phyloP scores from a whole-genome alignment of 805 yeast genomes.

The Kregervanrija delftensis region DNA sequence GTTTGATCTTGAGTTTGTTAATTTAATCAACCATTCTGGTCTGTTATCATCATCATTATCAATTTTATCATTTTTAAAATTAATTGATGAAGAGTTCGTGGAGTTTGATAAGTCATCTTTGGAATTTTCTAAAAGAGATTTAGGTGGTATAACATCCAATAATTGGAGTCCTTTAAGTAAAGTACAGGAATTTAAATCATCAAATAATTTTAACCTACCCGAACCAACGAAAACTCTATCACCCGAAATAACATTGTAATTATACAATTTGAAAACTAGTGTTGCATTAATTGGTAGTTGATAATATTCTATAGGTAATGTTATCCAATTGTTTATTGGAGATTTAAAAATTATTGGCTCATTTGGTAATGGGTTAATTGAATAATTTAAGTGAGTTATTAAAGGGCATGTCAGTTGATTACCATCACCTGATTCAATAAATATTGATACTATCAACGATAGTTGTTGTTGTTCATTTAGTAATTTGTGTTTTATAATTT shows the following conservation, averaged over 20 bases:
- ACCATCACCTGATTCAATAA: conserved; percentile 31
- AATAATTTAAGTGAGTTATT: conserved; percentile 13
- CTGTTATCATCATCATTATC: conserved; percentile 20
- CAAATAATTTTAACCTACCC: conserved; percentile 53
- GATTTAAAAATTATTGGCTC: conserved; percentile 30
- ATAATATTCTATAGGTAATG: conserved; percentile 61
- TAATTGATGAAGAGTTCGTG: too few relatives aligned
- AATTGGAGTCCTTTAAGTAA: too few relatives aligned
- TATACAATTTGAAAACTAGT: conserved; percentile 60
- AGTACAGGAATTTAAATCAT: conserved; percentile 13
- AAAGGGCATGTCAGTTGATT: conserved; percentile 39
- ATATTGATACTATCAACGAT: conserved; percentile 6
- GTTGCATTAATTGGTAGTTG: conserved; percentile 63
- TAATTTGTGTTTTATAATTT: conserved; percentile 11
- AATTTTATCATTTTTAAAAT: conserved; percentile 2
- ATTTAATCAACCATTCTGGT: conserved; percentile 65
- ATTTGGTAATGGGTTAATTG: not conserved
- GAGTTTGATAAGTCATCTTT: too few relatives aligned
- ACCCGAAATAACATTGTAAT: conserved; percentile 46
- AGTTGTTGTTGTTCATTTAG: conserved; percentile 9
- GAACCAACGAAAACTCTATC: conserved; percentile 49
- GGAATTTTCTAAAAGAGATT: too few relatives aligned
- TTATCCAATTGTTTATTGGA: conserved; percentile 43
- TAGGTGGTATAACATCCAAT: too few relatives aligned
- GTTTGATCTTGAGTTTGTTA: conserved; percentile 49